Evolutionary conservation across 108 stramenopile genomes (phyloP), one percentile per base, ranked within the genome.

Genomic region (Nannochloropsis gaditana): DNA sequence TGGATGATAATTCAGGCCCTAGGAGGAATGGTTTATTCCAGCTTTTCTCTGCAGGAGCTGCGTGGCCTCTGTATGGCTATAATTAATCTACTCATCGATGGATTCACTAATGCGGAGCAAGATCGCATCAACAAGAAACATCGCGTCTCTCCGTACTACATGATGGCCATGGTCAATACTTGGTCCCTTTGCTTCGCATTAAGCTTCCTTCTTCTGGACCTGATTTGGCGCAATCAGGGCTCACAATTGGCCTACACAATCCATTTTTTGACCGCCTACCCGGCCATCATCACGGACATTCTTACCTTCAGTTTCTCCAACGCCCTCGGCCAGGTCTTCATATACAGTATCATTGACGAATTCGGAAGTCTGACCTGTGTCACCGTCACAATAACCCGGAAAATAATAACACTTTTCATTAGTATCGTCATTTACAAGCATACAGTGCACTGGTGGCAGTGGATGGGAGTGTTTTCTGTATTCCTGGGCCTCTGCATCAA

Each of bases 91-190:
- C 21, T 82, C 19, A 43, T 82, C 21, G 82, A 82, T 82, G 82
- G 82, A 19, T 82, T 45, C 9, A 82, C 82, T 19, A 82, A 82
- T 45, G 45, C 43, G 44, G 82, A 82, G 82, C 82, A 82, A 21
- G 82, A 82, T 82, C 44, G 45, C 19, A 82, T 82, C 19, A n/a
- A 45, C 9, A 15, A 82, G 82, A 82, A 82, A 21, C 21, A 15
- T 82, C 82, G 45, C 43, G 82, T 45, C 44, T 45, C 82, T 15
- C 45, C 82, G 15, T 45, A 45, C 9, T 45, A 82, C 9, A 82
- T 82, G 82, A 82, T 82, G 82, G 45, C 43, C 44, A 45, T 45
- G 43, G 82, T 82, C 43, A 82, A 82, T 82, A 45, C 9, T 21
- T 82, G 82, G 82, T 45, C 43, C 3, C 43, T 82, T 19, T n/a